These are phyloP conservation scores for Aspergillus fumigatus DNA, from an alignment of 2,329 filamentous ascomycete genomes.

Conservation along the genomic window DNA sequence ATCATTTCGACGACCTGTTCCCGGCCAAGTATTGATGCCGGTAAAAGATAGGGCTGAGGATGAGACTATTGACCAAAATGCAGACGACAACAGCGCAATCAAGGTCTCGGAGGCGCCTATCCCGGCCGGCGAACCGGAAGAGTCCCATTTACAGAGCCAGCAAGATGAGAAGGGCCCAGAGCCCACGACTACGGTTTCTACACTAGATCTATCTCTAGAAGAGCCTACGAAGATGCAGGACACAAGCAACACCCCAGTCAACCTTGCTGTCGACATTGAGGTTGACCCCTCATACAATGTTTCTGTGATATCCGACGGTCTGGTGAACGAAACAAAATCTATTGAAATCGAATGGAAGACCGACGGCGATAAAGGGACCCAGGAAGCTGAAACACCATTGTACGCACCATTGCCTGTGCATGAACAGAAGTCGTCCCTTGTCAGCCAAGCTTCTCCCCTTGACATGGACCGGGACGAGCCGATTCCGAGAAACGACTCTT, in stretches of 20 bases:
- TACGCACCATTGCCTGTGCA: constrained; percentile 20
- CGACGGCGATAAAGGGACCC: background rate
- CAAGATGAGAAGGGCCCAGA: constrained; percentile 4
- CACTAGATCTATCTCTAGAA: constrained; percentile 2
- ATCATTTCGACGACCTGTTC: constrained; percentile 23
- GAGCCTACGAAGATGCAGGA: constrained; percentile 6
- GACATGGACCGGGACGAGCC: constrained; percentile 11
- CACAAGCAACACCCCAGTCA: constrained; percentile 3
- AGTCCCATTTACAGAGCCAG: constrained; percentile 29
- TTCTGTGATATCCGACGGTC: constrained; percentile 8
- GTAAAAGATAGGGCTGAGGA: constrained; percentile 39
- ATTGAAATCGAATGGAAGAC: constrained; percentile 7
- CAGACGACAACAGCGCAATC: constrained; percentile 44
- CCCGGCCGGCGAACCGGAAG: constrained; percentile 29
- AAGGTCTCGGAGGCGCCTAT: constrained; percentile 43
- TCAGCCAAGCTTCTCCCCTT: constrained; percentile 36
- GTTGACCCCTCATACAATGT: constrained; percentile 15
- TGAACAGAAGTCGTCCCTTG: constrained; percentile 44
- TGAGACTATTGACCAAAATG: constrained; percentile 29
- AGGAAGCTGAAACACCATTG: constrained; percentile 12
- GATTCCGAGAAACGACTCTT: constrained; percentile 13
- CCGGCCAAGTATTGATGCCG: constrained; percentile 18
- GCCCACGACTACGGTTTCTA: constrained; percentile 3
- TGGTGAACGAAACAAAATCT: background rate
- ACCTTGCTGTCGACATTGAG: constrained; percentile 10